Conservation (phyloP, 805 yeast species). For the Nakazawaea molendinolei region DNA sequence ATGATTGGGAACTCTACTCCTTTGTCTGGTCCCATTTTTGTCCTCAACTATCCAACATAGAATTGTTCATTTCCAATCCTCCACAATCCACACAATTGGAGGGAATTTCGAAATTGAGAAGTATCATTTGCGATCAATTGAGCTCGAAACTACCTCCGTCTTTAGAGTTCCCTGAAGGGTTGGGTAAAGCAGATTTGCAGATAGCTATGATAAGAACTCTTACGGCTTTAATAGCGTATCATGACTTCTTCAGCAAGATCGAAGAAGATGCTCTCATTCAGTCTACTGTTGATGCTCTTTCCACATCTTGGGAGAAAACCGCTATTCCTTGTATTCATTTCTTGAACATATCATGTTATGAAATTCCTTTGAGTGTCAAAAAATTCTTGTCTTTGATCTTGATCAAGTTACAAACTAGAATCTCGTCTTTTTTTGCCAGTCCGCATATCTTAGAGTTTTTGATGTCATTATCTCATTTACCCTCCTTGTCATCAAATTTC, state of each 20-base stretch:
- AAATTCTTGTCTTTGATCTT: slow-evolving; percentile 62
- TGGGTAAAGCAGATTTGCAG: slow-evolving; percentile 56
- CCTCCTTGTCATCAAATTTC: slow-evolving; percentile 62
- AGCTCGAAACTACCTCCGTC: slow-evolving; percentile 39
- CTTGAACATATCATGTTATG: slow-evolving; percentile 73
- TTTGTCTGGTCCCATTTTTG: slow-evolving; percentile 62
- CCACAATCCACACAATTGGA: slow-evolving; percentile 14
- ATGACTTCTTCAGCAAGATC: slow-evolving; percentile 40
- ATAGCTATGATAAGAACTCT: slow-evolving; percentile 58
- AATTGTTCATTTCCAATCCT: slow-evolving; percentile 37
- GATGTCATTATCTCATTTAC: slow-evolving; percentile 57
- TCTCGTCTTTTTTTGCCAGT: slow-evolving; percentile 61
- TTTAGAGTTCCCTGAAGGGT: slow-evolving; percentile 32
- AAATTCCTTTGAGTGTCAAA: slow-evolving; percentile 66
- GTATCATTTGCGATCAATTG: slow-evolving; percentile 53
- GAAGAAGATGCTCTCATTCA: slow-evolving; percentile 62
- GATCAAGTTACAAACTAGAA: slow-evolving; percentile 66
- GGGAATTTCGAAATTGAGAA: slow-evolving; percentile 34
- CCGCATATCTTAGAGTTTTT: slow-evolving; percentile 74
- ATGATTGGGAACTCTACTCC: slow-evolving; percentile 68
- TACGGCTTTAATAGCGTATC: slow-evolving; percentile 58
- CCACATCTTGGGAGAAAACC: slow-evolving; percentile 66
- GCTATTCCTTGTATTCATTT: slow-evolving; percentile 75
- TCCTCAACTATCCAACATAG: slow-evolving; percentile 57
- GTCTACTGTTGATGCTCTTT: slow-evolving; percentile 52